Evolutionary conservation across 345 rosid genomes (phyloP).

Genomic region (Eucalyptus virginea): DNA sequence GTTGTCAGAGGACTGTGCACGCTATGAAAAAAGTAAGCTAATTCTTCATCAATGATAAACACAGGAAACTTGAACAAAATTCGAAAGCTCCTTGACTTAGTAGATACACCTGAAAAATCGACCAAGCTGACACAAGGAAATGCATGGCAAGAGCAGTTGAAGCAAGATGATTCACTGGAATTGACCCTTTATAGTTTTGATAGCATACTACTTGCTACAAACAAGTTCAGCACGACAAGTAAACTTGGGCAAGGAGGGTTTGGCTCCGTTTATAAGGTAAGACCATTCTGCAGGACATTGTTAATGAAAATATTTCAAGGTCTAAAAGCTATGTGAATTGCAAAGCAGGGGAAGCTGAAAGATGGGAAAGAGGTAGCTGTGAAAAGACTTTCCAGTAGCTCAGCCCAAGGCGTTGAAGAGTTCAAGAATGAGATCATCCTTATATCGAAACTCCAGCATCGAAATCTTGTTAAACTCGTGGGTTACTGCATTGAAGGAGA

Average conservation of each 20-base stretch:
- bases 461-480: constrained; percentile 44
- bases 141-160: background rate
- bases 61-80: background rate
- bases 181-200: background rate
- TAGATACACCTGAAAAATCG: background rate
- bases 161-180: background rate
- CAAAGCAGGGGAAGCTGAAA: constrained; percentile 27
- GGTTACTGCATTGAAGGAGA: constrained; percentile 52
- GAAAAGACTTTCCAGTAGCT: constrained; percentile 37
- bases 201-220: background rate
- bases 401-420: constrained; percentile 46
- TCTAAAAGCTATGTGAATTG: background rate
- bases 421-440: constrained; percentile 44
- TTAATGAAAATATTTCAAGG: background rate
- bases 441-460: constrained; percentile 50
- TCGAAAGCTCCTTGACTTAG: background rate
- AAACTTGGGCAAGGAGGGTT: constrained; percentile 1
- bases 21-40: background rate
- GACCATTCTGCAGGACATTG: background rate
- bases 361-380: constrained; percentile 42
- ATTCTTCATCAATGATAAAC: background rate
- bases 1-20: background rate
- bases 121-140: background rate
- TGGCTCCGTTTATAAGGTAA: background rate
- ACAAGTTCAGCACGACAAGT: background rate